These are phyloP conservation scores for Monilinia fructigena DNA, from an alignment of 2,329 filamentous ascomycete genomes.

Conservation along the genomic window DNA sequence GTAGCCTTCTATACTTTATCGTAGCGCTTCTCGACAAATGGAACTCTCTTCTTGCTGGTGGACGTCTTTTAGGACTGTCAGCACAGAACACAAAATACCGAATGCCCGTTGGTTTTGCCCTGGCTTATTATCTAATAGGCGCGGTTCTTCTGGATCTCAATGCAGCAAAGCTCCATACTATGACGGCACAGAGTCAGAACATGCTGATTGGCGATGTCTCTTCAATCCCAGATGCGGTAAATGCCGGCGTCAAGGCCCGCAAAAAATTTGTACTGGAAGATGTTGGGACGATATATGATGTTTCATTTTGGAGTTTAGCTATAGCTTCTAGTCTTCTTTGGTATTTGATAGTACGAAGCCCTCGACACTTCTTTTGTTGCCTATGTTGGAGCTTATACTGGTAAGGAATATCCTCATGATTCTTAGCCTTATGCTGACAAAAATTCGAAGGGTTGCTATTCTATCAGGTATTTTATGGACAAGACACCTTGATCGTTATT, in stretches of 20 bases:
- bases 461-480: conserved; percentile 13
- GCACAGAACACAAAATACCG: conserved; percentile 42
- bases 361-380: conserved; percentile 48
- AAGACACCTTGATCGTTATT: neutral
- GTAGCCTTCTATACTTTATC: conserved; percentile 41
- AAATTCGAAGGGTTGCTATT: conserved; percentile 10
- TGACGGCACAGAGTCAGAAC: conserved; percentile 20
- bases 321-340: conserved; percentile 49
- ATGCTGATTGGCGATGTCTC: conserved; percentile 19
- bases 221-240: conserved; percentile 18
- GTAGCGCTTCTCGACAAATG: conserved; percentile 41
- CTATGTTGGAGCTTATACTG: conserved; percentile 42
- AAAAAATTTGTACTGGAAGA: conserved; percentile 38
- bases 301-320: conserved; percentile 43
- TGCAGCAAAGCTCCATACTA: conserved; percentile 16
- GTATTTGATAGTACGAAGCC: conserved; percentile 46
- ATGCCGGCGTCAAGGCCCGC: conserved; percentile 39
- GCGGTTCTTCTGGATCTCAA: conserved; percentile 43
- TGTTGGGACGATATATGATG: conserved; percentile 47
- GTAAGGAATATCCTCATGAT: neutral
- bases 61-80: conserved; percentile 42
- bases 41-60: conserved; percentile 34
- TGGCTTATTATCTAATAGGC: conserved; percentile 44
- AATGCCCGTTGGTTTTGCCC: conserved; percentile 46
- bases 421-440: neutral